Evolutionary conservation across 495 filamentous ascomycete genomes (phyloP).

Genomic region (Saxispiralis lemnorum): DNA sequence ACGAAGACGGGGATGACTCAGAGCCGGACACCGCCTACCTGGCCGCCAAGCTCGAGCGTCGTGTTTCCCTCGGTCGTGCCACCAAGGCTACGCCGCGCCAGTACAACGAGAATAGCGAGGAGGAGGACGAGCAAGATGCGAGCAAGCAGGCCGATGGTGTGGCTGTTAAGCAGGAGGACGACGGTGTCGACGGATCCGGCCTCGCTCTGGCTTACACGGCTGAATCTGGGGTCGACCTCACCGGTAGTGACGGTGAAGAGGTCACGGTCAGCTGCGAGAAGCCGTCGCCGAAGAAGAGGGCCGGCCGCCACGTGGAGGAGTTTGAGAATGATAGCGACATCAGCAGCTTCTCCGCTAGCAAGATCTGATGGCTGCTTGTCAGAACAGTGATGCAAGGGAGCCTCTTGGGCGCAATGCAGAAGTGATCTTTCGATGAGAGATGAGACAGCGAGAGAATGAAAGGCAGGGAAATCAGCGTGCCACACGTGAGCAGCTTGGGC

Average conservation of each 20-base stretch:
- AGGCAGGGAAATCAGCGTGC: background rate
- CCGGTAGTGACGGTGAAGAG: background rate
- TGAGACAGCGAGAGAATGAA: background rate
- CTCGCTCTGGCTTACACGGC: background rate
- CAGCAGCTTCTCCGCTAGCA: background rate
- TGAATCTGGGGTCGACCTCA: background rate
- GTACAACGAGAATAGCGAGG: background rate
- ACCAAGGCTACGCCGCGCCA: background rate
- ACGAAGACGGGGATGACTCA: slow-evolving; percentile 6
- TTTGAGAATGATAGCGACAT: background rate
- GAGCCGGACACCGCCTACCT: background rate
- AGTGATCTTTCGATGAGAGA: background rate
- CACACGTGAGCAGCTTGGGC: no score
- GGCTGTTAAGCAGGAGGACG: background rate
- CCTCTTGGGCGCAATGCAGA: no score
- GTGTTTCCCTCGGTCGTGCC: background rate
- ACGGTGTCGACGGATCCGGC: background rate
- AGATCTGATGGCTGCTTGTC: background rate
- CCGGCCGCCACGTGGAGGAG: background rate
- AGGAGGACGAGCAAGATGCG: background rate
- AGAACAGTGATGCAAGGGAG: background rate
- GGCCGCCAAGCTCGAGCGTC: background rate
- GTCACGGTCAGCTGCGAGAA: no score
- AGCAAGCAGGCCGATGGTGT: background rate
- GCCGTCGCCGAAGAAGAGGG: background rate